A percentile compares a stretch with the other conserved stretches of the same genome.
Conservation (phyloP, 2,329 filamentous ascomycete species). For the Microdochium trichocladiopsis region DNA sequence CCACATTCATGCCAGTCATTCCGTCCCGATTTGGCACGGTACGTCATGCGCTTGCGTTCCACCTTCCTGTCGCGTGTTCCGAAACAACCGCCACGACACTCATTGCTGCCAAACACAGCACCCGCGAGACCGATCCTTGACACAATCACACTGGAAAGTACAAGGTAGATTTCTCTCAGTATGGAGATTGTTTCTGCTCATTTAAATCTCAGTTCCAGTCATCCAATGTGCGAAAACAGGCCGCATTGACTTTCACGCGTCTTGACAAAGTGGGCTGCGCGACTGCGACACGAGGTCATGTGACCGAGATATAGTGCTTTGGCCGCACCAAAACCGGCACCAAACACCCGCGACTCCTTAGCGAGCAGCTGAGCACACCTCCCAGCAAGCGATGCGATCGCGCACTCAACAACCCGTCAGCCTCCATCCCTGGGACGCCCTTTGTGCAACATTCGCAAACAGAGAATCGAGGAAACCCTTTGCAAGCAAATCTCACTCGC, state of each 20-base stretch:
- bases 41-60: background rate
- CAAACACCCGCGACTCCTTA: background rate
- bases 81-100: background rate
- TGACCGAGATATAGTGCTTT: background rate
- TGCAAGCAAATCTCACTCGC: background rate
- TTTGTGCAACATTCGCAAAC: too few species aligned
- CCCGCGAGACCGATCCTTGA: too few species aligned
- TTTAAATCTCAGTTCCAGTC: too few species aligned
- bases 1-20: background rate
- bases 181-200: too few species aligned
- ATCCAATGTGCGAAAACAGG: background rate
- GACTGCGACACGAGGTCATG: background rate
- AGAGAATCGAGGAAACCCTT: background rate
- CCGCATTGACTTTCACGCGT: background rate
- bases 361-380: too few species aligned
- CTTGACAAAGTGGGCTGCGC: background rate
- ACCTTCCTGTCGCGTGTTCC: background rate
- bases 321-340: background rate
- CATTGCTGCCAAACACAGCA: background rate
- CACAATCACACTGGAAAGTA: too few species aligned
- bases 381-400: too few species aligned
- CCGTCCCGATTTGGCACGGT: background rate
- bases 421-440: too few species aligned
- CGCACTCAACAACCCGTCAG: too few species aligned
- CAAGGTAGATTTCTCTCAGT: too few species aligned